A percentile compares a stretch with the other conserved stretches of the same genome.
These are phyloP conservation scores for Microbotryomycetes sp. DNA, from an alignment of 1,284 basidiomycete genomes.

Conservation along the genomic window DNA sequence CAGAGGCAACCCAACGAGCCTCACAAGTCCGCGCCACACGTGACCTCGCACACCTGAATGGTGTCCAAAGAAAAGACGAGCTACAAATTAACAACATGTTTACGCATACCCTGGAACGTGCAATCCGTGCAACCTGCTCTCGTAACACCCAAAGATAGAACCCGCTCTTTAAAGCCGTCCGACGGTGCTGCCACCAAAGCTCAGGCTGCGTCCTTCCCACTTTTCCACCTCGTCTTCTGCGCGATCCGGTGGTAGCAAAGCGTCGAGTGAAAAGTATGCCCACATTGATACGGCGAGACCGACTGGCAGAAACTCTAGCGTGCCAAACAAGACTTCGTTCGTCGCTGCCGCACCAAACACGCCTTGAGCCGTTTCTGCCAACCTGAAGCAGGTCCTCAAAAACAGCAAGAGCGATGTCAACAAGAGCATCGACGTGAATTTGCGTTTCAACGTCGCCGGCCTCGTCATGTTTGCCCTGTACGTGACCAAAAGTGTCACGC, in stretches of 20 bases:
- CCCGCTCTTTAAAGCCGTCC: neutral
- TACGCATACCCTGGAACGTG: neutral
- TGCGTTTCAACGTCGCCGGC: constrained; percentile 21
- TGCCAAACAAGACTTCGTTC: constrained; percentile 40
- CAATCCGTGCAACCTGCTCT: no score
- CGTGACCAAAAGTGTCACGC: constrained; percentile 34
- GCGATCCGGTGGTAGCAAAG: constrained; percentile 12
- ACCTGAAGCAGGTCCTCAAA: constrained; percentile 42
- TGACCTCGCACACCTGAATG: neutral
- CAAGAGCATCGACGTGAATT: constrained; percentile 36
- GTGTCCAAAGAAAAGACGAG: neutral
- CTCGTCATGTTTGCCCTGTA: constrained; percentile 4
- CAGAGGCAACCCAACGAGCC: no score
- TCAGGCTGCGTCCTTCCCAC: neutral
- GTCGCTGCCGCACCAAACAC: constrained; percentile 40
- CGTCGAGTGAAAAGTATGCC: constrained; percentile 26
- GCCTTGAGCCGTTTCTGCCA: constrained; percentile 44
- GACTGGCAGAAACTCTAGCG: constrained; percentile 43
- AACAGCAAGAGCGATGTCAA: constrained; percentile 38
- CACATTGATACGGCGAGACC: constrained; percentile 40
- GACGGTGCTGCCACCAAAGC: neutral
- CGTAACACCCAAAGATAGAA: no score
- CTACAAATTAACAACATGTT: neutral
- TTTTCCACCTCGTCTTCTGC: constrained; percentile 7
- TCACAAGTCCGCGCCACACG: no score